Percentiles rank a stretch among this genome's conserved stretches.
These are phyloP conservation scores for Conticribra weissflogii DNA, from an alignment of 108 stramenopile genomes.

Conservation along the genomic window DNA sequence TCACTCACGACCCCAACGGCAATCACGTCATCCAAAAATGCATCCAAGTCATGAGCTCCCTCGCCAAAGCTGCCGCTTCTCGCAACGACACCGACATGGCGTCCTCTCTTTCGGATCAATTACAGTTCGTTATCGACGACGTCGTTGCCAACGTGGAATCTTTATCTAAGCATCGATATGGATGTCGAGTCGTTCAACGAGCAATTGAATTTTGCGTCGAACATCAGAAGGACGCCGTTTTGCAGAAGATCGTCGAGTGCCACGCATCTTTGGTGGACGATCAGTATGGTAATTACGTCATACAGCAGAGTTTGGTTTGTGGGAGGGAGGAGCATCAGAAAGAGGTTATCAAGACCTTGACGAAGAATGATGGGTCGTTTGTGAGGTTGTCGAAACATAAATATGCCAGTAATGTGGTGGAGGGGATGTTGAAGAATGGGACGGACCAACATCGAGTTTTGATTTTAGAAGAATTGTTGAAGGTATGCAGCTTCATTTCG, in stretches of 20 bases:
- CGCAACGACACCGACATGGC: slow-evolving; percentile 30
- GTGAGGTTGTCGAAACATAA: slow-evolving; percentile 91
- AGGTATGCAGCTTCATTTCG: slow-evolving; percentile 30
- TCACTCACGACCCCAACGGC: slow-evolving; percentile 94
- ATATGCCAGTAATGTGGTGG: slow-evolving; percentile 97
- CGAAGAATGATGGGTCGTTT: slow-evolving; percentile 62
- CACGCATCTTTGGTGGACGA: slow-evolving; percentile 70
- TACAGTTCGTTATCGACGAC: slow-evolving; percentile 93
- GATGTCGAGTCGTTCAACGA: slow-evolving; percentile 94
- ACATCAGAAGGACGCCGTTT: slow-evolving; percentile 58
- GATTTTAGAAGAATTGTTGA: slow-evolving; percentile 74
- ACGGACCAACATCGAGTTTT: slow-evolving; percentile 63
- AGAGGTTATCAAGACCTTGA: slow-evolving; percentile 66
- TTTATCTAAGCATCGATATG: slow-evolving; percentile 91
- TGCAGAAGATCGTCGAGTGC: slow-evolving; percentile 62
- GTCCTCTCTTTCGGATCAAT: slow-evolving; percentile 60
- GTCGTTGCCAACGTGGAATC: slow-evolving; percentile 78
- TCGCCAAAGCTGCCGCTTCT: slow-evolving; percentile 40
- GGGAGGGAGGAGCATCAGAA: slow-evolving; percentile 73
- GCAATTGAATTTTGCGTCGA: slow-evolving; percentile 89
- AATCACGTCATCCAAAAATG: slow-evolving; percentile 97
- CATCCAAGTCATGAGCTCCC: slow-evolving; percentile 79
- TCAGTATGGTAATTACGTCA: slow-evolving; percentile 91
- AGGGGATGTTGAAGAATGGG: slow-evolving; percentile 91
- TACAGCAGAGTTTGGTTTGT: slow-evolving; percentile 85